phyloP scores from a whole-genome alignment of 208 protist species.

The Trypanosoma melophagium region DNA sequence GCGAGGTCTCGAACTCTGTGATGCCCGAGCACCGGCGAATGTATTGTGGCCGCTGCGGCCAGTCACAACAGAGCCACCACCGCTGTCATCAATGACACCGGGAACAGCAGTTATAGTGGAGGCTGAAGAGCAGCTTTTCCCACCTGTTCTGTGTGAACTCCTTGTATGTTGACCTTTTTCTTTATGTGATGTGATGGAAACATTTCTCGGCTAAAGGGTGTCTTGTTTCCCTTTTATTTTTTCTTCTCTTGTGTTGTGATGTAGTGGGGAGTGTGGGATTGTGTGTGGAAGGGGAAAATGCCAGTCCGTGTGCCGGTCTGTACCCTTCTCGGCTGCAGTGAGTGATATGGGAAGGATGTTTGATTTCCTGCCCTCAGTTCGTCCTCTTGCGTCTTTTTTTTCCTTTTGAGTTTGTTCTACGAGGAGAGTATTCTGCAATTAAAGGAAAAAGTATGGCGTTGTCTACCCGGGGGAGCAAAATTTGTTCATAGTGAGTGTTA shows the following conservation, averaged over 20 bases:
- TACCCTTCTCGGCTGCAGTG: too few relatives aligned
- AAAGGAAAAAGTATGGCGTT: too few relatives aligned
- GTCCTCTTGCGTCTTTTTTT: too few relatives aligned
- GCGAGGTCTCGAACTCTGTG: slow-evolving; percentile 53
- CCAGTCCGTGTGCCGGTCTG: too few relatives aligned
- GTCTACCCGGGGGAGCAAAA: too few relatives aligned
- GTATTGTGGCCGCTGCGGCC: slow-evolving; percentile 50
- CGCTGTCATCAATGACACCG: slow-evolving; percentile 4
- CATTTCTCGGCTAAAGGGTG: not conserved
- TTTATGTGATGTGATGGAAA: not conserved
- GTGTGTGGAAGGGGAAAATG: too few relatives aligned
- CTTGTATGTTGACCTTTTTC: slow-evolving; percentile 37
- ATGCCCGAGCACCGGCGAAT: slow-evolving; percentile 30
- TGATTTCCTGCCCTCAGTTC: too few relatives aligned
- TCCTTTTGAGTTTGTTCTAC: too few relatives aligned
- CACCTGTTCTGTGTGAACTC: slow-evolving; percentile 41
- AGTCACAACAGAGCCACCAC: slow-evolving; percentile 11
- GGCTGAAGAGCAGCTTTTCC: slow-evolving; percentile 24
- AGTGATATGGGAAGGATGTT: too few relatives aligned
- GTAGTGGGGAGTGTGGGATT: too few relatives aligned
- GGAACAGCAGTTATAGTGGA: slow-evolving; percentile 16
- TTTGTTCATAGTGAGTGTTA: too few relatives aligned
- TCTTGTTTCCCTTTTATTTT: slow-evolving; percentile 1
- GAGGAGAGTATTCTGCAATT: too few relatives aligned
- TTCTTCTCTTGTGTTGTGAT: not conserved